phyloP scores from a whole-genome alignment of 116 monocot genomes.

The Zostera marina region DNA sequence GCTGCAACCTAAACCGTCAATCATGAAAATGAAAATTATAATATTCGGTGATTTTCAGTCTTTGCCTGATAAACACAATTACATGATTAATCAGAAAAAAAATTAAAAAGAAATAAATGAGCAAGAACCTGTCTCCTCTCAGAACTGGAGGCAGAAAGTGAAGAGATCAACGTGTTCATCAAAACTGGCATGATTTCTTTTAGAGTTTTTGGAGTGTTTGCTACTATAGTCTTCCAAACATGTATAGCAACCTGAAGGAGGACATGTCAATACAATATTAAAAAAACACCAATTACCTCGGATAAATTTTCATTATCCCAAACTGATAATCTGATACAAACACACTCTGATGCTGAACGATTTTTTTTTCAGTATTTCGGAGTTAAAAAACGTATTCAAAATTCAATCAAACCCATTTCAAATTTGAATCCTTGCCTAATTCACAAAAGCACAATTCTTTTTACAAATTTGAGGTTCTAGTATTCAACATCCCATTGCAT shows the following conservation, averaged over 20 bases:
- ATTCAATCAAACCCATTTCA: too few species aligned
- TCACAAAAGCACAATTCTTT: too few species aligned
- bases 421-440: too few species aligned
- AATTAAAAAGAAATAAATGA: neutral
- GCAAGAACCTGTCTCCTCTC: conserved; percentile 77
- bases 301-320: neutral
- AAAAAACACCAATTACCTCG: neutral
- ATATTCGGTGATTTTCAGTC: neutral
- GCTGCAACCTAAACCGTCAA: conserved; percentile 68
- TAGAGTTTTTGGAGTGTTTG: conserved; percentile 94
- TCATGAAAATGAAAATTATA: conserved; percentile 2
- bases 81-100: neutral
- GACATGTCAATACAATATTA: neutral
- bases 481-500: too few species aligned
- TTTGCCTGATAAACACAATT: neutral
- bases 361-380: too few species aligned
- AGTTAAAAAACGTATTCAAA: too few species aligned
- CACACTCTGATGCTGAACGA: too few species aligned
- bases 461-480: too few species aligned
- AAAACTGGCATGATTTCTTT: conserved; percentile 98
- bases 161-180: conserved; percentile 87
- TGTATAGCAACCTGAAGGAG: conserved; percentile 74
- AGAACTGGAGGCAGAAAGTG: conserved; percentile 76
- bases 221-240: conserved; percentile 98
- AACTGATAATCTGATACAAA: neutral